Conservation (phyloP, 2,329 filamentous ascomycete genomes). For the Ilyonectria mors-panacis region DNA sequence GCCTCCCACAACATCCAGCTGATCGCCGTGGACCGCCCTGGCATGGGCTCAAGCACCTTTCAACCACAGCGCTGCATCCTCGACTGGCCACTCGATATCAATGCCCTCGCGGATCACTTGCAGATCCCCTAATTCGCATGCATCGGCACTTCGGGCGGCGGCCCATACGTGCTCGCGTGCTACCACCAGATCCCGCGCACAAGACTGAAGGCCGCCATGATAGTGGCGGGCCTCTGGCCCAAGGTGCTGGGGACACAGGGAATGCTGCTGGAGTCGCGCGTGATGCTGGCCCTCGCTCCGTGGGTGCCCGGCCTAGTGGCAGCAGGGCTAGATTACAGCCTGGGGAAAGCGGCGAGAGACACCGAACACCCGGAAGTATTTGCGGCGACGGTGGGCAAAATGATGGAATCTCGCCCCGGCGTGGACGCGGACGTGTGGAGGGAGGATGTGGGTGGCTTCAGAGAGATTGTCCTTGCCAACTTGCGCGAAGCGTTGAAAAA, state of each 20-base stretch:
- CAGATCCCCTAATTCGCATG: constrained; percentile 44
- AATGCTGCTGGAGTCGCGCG: constrained; percentile 31
- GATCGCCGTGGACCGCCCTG: constrained; percentile 54
- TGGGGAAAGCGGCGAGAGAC: constrained; percentile 29
- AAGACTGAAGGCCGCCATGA: constrained; percentile 19
- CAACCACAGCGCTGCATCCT: constrained; percentile 44
- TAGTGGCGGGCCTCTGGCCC: constrained; percentile 38
- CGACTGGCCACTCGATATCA: constrained; percentile 49
- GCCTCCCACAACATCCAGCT: constrained; percentile 44
- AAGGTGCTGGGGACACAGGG: constrained; percentile 27
- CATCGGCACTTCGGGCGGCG: constrained; percentile 49
- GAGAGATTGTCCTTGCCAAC: constrained; percentile 10
- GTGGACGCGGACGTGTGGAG: constrained; percentile 26
- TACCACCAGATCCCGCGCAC: constrained; percentile 31
- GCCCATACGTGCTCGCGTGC: constrained; percentile 50
- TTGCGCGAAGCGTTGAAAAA: constrained; percentile 28
- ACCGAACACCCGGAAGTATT: constrained; percentile 26
- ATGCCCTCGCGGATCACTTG: constrained; percentile 45
- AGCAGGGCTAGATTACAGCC: constrained; percentile 10
- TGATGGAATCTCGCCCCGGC: constrained; percentile 14
- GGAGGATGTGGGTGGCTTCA: constrained; percentile 15
- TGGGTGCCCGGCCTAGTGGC: constrained; percentile 26
- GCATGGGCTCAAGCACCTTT: constrained; percentile 53
- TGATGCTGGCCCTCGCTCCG: constrained; percentile 30
- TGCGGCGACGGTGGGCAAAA: constrained; percentile 4